Conservation (phyloP, 2,329 filamentous ascomycete species). For the Aspergillus luchuensis region DNA sequence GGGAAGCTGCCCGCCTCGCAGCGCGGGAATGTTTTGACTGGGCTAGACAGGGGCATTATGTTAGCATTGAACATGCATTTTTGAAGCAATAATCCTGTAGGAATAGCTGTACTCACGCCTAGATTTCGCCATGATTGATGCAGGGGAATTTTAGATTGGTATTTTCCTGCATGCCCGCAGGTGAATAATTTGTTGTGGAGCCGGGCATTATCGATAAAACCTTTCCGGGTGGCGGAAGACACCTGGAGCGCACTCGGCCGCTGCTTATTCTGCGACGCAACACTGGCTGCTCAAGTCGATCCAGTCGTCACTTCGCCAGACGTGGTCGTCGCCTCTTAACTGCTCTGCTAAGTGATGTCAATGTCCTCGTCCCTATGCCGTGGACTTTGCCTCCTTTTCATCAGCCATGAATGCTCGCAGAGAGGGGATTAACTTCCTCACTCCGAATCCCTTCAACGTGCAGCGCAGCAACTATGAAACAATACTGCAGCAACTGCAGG, state of each 20-base stretch:
- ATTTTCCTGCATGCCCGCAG: slow-evolving; percentile 6
- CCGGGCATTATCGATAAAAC: slow-evolving; percentile 41
- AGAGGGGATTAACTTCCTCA: slow-evolving; percentile 34
- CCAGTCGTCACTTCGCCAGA: background rate
- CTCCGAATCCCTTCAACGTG: slow-evolving; percentile 31
- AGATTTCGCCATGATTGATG: slow-evolving; percentile 42
- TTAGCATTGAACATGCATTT: slow-evolving; percentile 11
- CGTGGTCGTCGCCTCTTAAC: slow-evolving; percentile 17
- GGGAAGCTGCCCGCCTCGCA: slow-evolving; percentile 59
- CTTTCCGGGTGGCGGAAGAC: slow-evolving; percentile 30
- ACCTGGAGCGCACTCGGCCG: slow-evolving; percentile 30
- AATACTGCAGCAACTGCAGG: slow-evolving; percentile 28
- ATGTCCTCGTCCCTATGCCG: slow-evolving; percentile 24
- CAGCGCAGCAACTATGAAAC: slow-evolving; percentile 38
- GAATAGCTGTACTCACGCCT: slow-evolving; percentile 28
- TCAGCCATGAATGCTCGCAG: slow-evolving; percentile 41
- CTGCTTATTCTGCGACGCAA: slow-evolving; percentile 17
- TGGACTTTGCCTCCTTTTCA: slow-evolving; percentile 16
- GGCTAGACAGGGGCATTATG: slow-evolving; percentile 39
- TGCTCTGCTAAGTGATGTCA: slow-evolving; percentile 12
- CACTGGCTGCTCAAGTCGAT: slow-evolving; percentile 5
- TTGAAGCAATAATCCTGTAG: background rate
- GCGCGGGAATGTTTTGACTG: slow-evolving; percentile 60
- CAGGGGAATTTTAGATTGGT: slow-evolving; percentile 12
- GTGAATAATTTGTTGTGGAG: slow-evolving; percentile 32